phyloP scores from a whole-genome alignment of 352 stramenopile genomes.

The Phytophthora vignae region DNA sequence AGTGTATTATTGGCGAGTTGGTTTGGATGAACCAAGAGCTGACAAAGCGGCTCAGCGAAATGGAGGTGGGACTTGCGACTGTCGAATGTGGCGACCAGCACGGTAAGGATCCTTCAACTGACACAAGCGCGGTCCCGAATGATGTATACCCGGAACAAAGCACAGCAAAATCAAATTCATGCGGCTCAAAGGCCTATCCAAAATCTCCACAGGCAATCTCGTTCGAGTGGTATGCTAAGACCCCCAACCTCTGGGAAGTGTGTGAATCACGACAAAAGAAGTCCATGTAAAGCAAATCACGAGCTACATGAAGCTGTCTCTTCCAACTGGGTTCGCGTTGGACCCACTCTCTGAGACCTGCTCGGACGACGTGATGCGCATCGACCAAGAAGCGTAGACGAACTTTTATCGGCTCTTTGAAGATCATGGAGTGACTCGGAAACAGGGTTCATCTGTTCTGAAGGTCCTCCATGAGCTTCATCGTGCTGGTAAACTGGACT shows the following conservation, averaged over 20 bases:
- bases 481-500: constrained; percentile 7
- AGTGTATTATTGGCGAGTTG: constrained; percentile 10
- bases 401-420: constrained; percentile 12
- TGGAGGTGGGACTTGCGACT: constrained; percentile 7
- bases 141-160: not conserved
- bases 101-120: not conserved
- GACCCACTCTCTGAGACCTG: constrained; percentile 2
- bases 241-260: constrained; percentile 7
- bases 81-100: not conserved
- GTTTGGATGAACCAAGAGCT: constrained; percentile 16
- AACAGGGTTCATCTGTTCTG: constrained; percentile 8
- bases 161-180: not conserved
- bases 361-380: not conserved
- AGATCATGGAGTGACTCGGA: constrained; percentile 10
- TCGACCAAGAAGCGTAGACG: constrained; percentile 5
- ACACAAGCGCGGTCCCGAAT: not conserved
- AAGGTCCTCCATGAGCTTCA: constrained; percentile 9
- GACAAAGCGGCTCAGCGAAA: not conserved
- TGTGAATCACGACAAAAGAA: constrained; percentile 12
- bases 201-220: constrained; percentile 1
- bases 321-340: constrained; percentile 10
- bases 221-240: constrained; percentile 21
- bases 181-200: not conserved
- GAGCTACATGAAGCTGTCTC: constrained; percentile 20
- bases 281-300: constrained; percentile 14